Conservation (phyloP, 208 protist genomes). For the Trichomonas tenax region DNA sequence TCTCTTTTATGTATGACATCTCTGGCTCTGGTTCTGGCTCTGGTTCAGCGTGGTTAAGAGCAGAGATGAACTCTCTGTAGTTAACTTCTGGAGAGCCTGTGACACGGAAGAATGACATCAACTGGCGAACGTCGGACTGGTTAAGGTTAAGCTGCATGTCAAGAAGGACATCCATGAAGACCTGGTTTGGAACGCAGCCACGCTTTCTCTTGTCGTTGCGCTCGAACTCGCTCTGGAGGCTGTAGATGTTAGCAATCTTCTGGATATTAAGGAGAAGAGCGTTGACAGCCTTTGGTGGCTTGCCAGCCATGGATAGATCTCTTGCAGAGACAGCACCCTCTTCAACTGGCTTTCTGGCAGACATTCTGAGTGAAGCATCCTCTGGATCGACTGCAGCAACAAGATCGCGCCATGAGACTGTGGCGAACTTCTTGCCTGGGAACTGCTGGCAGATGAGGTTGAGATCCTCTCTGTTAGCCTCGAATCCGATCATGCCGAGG, state of each 20-base stretch:
- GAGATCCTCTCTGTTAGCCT: neutral
- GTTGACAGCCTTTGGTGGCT: neutral
- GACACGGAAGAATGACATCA: neutral
- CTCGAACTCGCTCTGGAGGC: neutral
- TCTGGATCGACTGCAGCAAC: neutral
- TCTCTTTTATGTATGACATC: neutral
- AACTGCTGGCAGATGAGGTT: neutral
- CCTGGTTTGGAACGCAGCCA: neutral
- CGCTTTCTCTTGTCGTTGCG: neutral
- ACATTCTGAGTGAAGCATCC: neutral
- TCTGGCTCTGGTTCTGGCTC: neutral
- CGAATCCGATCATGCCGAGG: neutral
- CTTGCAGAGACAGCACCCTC: neutral
- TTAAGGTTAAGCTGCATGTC: neutral
- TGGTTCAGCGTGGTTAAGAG: neutral
- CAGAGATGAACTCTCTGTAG: neutral
- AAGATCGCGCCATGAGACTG: neutral
- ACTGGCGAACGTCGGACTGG: neutral
- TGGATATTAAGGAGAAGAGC: neutral
- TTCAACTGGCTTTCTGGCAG: neutral
- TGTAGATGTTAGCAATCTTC: neutral
- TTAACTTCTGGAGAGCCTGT: neutral
- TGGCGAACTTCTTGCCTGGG: neutral
- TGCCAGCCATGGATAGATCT: neutral
- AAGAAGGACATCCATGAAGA: neutral